Evolutionary conservation across 2,329 filamentous ascomycete species (phyloP).

Genomic region (Coccinonectria pachysandricola): DNA sequence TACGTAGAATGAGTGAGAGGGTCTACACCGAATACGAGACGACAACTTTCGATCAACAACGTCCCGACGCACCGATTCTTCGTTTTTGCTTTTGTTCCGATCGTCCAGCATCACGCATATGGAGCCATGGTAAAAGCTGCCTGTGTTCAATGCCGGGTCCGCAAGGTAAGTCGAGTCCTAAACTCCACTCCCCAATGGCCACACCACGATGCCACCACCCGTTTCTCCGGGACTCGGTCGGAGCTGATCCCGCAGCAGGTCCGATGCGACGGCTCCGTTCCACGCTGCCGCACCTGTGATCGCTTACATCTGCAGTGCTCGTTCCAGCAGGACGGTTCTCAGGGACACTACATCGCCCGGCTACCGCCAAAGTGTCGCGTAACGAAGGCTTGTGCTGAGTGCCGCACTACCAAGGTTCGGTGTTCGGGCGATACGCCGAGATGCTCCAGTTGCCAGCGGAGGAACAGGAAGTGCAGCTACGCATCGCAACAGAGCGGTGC

Average conservation of each 20-base stretch:
- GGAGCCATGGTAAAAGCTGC: no score
- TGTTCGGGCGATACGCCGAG: conserved; percentile 34
- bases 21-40: no score
- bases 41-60: no score
- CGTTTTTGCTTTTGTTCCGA: no score
- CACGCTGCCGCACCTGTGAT: background rate
- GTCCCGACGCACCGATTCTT: no score
- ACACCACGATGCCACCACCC: no score
- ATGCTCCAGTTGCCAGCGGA: conserved; percentile 2
- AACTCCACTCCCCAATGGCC: background rate
- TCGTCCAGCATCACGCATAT: no score
- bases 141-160: conserved; percentile 17
- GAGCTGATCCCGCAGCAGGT: no score
- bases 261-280: background rate
- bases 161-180: background rate
- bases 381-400: conserved; percentile 34
- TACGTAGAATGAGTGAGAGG: no score
- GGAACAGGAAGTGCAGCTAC: conserved; percentile 16
- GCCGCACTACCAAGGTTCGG: conserved; percentile 32
- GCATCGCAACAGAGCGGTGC: conserved; percentile 1
- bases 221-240: no score
- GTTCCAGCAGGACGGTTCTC: background rate
- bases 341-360: background rate
- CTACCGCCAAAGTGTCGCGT: conserved; percentile 32
- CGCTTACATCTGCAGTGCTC: background rate